Evolutionary conservation across 805 yeast species (phyloP).

Genomic region (Crinitomyces ghanaensis): DNA sequence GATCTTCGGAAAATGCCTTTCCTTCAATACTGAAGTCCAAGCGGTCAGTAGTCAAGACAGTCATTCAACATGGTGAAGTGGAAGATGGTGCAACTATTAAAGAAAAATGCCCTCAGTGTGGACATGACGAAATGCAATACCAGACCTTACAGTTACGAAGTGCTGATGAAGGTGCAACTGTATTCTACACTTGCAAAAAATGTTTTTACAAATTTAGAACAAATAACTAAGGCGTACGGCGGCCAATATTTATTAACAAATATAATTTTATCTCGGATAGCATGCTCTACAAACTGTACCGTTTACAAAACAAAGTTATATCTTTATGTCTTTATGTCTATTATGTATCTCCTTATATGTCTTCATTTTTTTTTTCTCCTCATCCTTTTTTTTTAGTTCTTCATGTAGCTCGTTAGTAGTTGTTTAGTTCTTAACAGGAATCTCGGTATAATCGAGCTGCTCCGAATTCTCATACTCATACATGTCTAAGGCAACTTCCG

Average conservation of each 20-base stretch:
- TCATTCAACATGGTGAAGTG: slow-evolving; percentile 60
- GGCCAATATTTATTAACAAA: slow-evolving; percentile 2
- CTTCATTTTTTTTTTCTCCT: background rate
- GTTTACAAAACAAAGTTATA: background rate
- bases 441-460: slow-evolving; percentile 63
- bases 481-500: slow-evolving; percentile 96
- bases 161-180: slow-evolving; percentile 99
- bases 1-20: slow-evolving; percentile 85
- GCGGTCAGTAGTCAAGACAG: slow-evolving; percentile 82
- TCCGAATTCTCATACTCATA: slow-evolving; percentile 85
- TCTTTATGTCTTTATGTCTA: slow-evolving; percentile 1
- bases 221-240: slow-evolving; percentile 44
- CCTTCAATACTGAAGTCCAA: slow-evolving; percentile 76
- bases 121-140: slow-evolving; percentile 95
- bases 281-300: background rate
- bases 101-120: slow-evolving; percentile 98
- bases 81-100: slow-evolving; percentile 95
- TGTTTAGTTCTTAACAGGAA: slow-evolving; percentile 8
- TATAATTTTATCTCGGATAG: background rate
- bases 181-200: slow-evolving; percentile 87
- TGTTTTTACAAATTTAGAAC: slow-evolving; percentile 94
- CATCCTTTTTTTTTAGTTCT: background rate
- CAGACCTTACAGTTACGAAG: slow-evolving; percentile 93
- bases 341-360: background rate
- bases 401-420: background rate